Conservation (phyloP, 345 rosid species). For the Sisymbrium irio region DNA sequence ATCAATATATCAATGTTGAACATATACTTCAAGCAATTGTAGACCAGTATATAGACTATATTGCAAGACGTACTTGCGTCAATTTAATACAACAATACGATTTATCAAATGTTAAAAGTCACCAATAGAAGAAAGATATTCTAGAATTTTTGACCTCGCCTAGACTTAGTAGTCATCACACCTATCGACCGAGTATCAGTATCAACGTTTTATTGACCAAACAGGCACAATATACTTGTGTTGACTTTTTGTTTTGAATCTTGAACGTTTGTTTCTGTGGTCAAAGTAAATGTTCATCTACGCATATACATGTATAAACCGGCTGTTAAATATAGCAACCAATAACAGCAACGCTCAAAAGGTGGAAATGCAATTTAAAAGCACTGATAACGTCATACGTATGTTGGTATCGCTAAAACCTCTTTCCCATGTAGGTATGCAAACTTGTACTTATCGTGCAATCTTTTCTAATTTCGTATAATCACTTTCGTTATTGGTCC, state of each 20-base stretch:
- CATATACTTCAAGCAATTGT: background rate
- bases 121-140: background rate
- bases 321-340: background rate
- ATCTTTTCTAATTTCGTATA: background rate
- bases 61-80: background rate
- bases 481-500: background rate
- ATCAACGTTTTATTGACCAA: slow-evolving; percentile 17
- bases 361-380: background rate
- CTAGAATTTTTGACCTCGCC: background rate
- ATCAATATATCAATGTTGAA: background rate
- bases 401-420: background rate
- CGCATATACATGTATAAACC: background rate
- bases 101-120: background rate
- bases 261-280: slow-evolving; percentile 1
- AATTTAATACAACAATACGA: background rate
- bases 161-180: background rate
- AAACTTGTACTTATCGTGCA: background rate
- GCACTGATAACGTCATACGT: background rate
- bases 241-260: background rate
- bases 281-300: background rate
- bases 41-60: background rate
- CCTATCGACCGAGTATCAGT: background rate
- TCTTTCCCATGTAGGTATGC: no score
- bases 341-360: background rate
- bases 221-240: background rate